A percentile compares a stretch with the other conserved stretches of the same genome.
phyloP scores from a whole-genome alignment of 192 early-diverging fungal genomes.

The Jimgerdemannia flammicorona region DNA sequence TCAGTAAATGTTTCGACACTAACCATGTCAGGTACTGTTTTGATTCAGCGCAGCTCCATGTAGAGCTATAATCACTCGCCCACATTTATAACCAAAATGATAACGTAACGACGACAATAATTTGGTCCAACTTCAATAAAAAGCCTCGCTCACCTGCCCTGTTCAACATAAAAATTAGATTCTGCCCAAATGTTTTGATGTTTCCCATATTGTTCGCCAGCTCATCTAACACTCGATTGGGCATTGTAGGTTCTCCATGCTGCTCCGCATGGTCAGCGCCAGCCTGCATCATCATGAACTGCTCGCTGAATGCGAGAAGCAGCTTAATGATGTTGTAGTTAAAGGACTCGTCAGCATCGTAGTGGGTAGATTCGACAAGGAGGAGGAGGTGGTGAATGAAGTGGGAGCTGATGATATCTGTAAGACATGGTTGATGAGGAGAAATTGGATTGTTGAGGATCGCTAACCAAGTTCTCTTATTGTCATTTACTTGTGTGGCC shows the following conservation, averaged over 20 bases:
- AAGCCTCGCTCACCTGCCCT: constrained; percentile 59
- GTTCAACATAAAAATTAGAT: constrained; percentile 91
- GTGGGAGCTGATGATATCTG: constrained; percentile 42
- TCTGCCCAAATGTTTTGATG: constrained; percentile 82
- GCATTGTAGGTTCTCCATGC: constrained; percentile 26
- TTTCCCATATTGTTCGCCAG: constrained; percentile 46
- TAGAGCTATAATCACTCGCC: no score
- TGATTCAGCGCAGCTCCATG: not conserved
- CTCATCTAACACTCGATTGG: constrained; percentile 50
- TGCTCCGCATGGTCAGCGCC: constrained; percentile 17
- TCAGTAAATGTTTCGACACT: not conserved
- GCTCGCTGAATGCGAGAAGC: constrained; percentile 63
- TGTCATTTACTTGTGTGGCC: not conserved
- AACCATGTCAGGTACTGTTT: not conserved
- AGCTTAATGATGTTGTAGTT: constrained; percentile 53
- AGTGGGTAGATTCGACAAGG: constrained; percentile 54
- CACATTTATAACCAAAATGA: not conserved
- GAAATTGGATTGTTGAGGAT: not conserved
- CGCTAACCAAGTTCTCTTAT: constrained; percentile 8
- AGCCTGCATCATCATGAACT: constrained; percentile 53
- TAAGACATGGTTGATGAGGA: not conserved
- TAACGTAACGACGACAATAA: not conserved
- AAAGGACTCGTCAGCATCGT: constrained; percentile 48
- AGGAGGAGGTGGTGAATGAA: constrained; percentile 50
- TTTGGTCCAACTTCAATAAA: constrained; percentile 1